These are phyloP conservation scores for Comarum palustre DNA, from an alignment of 306 rosid genomes.

Conservation along the genomic window DNA sequence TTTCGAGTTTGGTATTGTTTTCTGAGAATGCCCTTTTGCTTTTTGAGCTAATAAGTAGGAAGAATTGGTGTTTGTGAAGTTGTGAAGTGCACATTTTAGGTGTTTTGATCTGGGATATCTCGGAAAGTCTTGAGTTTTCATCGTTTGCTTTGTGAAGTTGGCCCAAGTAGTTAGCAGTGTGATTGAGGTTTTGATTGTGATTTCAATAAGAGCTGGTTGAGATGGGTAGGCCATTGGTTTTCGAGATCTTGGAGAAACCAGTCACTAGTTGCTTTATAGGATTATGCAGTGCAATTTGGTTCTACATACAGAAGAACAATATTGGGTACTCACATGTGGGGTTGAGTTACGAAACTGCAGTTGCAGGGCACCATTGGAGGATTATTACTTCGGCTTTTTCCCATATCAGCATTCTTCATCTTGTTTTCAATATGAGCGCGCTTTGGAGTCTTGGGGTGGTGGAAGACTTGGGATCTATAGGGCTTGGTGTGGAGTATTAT, in stretches of 20 bases:
- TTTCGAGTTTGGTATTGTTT: conserved; percentile 14
- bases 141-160: conserved; percentile 14
- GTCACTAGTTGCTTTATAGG: conserved; percentile 83
- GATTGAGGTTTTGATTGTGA: neutral
- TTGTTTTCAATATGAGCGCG: conserved; percentile 95
- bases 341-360: conserved; percentile 79
- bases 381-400: conserved; percentile 87
- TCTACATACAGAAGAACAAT: conserved; percentile 80
- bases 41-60: conserved; percentile 18
- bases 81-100: neutral
- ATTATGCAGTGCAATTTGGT: conserved; percentile 82
- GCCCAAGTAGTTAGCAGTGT: conserved; percentile 11
- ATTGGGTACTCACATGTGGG: conserved; percentile 96
- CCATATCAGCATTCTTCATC: conserved; percentile 84
- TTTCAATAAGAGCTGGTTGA: conserved; percentile 13
- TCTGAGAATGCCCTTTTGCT: conserved; percentile 24
- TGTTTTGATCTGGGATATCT: conserved; percentile 20
- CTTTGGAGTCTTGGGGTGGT: conserved; percentile 95
- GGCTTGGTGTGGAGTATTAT: conserved; percentile 81
- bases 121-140: conserved; percentile 11
- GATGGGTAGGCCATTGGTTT: conserved; percentile 92
- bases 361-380: conserved; percentile 95
- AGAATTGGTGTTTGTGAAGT: neutral
- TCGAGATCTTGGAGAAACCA: conserved; percentile 89
- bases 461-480: conserved; percentile 65